Evolutionary conservation across 805 yeast species (phyloP).

Genomic region (Pichia manshurica): DNA sequence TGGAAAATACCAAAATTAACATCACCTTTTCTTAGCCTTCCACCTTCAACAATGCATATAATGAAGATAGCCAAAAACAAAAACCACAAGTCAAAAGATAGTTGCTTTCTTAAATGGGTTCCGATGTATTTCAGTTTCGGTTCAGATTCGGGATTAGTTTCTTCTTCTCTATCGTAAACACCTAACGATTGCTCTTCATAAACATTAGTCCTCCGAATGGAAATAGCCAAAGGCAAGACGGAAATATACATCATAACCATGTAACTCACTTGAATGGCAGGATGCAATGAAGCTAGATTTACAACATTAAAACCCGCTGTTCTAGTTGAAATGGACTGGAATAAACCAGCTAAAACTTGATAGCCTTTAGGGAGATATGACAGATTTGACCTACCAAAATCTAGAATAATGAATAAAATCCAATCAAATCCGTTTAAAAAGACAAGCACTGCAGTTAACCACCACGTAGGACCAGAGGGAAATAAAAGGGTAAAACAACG

Average conservation of each 20-base stretch:
- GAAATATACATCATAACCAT: constrained; percentile 98
- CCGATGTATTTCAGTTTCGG: constrained; percentile 63
- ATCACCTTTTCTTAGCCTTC: constrained; percentile 42
- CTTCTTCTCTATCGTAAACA: constrained; percentile 42
- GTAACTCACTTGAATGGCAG: constrained; percentile 90
- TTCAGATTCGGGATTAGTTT: constrained; percentile 30
- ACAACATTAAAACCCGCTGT: constrained; percentile 87
- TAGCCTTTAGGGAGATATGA: constrained; percentile 57
- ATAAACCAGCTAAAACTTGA: constrained; percentile 74
- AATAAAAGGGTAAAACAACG: constrained; percentile 91
- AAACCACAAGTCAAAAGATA: constrained; percentile 94
- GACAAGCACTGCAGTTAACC: constrained; percentile 74
- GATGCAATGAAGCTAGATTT: constrained; percentile 64
- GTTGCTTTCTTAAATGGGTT: constrained; percentile 83
- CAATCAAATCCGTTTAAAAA: constrained; percentile 72
- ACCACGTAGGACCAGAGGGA: constrained; percentile 93
- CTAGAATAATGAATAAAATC: constrained; percentile 73
- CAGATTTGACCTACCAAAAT: constrained; percentile 50
- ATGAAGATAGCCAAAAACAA: constrained; percentile 79
- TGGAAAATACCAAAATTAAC: constrained; percentile 59
- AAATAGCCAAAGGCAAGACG: constrained; percentile 91
- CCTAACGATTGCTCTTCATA: constrained; percentile 97
- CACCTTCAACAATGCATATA: constrained; percentile 81
- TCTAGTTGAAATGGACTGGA: constrained; percentile 87
- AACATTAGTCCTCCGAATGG: constrained; percentile 93